Base-by-base conservation (phyloP, 345 rosid genomes). In the Aquilaria sinensis region DNA sequence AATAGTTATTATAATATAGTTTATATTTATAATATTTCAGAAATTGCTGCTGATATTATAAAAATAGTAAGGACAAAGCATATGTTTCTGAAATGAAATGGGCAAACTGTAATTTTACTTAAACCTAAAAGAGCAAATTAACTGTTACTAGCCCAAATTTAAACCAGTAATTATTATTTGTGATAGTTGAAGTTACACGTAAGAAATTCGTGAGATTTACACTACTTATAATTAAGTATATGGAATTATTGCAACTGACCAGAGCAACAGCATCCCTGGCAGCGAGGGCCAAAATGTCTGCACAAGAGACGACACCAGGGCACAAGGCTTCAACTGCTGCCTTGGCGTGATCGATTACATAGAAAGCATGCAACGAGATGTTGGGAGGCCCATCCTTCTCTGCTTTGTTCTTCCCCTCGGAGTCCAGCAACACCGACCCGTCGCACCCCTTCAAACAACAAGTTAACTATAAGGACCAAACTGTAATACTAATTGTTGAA, bases 301-400 rank as follows among this genome's bases (percentile, higher is more conserved):
- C 97, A 68, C 98, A 90, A 55, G 98, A 93, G 63, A 93, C 92
- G 1, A 85, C 77, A 13, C 92, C 89, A 0, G 92, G 96, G 66
- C 97, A 90, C 65, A 63, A n/a, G 14, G 76, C 82, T 77, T 93
- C 98, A 31, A 87, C 67, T 1, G 88, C 89, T 52, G 80, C 77
- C 81, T 89, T 93, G 6, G 97, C 97, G 67, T 75, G 69, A 74
- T 87, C 94, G 62, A 89, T 85, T 6, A 87, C 96, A 64, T 87
- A 81, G 65, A 93, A 89, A 2, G 96, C 98, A 73, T 85, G 98
- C 60, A 89, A 67, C 15, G 98, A 89, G 53, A 89, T 71, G 65
- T 93, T 85, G 16, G 97, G 96, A 65, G 96, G 96, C n/a, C 93
- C 96, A 61, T 85, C 96, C 70, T 92, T 92, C 75, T 89, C 98